phyloP scores from a whole-genome alignment of 148 eudicot genomes.

The Silene latifolia region DNA sequence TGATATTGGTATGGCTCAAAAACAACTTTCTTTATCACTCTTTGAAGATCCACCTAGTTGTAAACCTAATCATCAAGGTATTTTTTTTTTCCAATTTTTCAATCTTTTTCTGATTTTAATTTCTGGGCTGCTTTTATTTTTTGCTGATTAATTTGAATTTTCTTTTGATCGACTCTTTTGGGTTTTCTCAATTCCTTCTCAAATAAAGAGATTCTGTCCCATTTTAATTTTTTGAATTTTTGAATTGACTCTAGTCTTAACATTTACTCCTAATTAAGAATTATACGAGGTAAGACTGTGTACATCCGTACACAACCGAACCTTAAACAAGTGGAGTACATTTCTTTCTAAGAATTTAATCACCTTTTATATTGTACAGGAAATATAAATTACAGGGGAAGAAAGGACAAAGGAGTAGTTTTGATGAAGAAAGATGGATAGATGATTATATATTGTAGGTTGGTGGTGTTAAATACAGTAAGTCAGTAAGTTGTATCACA shows the following conservation, averaged over 20 bases:
- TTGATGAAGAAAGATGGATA: conserved; percentile 19
- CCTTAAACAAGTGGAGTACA: too few relatives aligned
- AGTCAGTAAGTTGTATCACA: too few relatives aligned
- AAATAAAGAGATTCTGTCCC: too few relatives aligned
- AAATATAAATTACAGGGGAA: conserved; percentile 25
- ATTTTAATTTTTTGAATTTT: too few relatives aligned
- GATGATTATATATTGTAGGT: conserved; percentile 3
- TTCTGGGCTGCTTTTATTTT: conserved; percentile 12
- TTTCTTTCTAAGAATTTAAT: too few relatives aligned
- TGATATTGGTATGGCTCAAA: conserved; percentile 80
- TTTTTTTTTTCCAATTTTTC: too few relatives aligned
- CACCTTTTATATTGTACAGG: conserved; percentile 24
- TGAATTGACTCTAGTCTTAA: too few relatives aligned
- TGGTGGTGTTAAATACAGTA: conserved; percentile 16
- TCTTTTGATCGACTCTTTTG: background rate
- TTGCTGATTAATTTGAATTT: background rate
- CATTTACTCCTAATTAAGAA: too few relatives aligned
- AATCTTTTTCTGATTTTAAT: background rate
- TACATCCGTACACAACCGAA: too few relatives aligned
- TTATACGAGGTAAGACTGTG: too few relatives aligned
- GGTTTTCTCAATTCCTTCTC: too few relatives aligned
- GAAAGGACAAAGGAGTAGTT: conserved; percentile 44
- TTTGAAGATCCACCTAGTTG: conserved; percentile 90
- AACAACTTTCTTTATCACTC: conserved; percentile 68
- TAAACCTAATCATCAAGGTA: conserved; percentile 22